Evolutionary conservation across 192 early-diverging fungal genomes (phyloP), one percentile per base, ranked within the genome.

Genomic region (Blastocladiella britannica): DNA sequence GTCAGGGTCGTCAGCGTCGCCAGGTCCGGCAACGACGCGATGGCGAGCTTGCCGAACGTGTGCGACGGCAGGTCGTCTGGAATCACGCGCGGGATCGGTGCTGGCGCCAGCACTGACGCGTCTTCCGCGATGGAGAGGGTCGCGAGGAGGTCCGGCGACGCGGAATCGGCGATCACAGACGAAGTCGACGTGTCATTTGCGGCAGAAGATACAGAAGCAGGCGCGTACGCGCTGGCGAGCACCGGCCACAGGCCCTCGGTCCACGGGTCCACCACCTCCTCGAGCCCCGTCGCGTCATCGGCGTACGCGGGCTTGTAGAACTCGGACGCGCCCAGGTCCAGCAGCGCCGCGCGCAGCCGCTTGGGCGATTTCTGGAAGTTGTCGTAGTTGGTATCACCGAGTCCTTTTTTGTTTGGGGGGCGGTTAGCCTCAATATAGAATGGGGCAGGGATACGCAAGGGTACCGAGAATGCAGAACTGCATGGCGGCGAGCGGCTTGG

Each of bases 361-460:
- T 84, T 83, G 5, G 80, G 84, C 0, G 88, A 85, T 52, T 89
- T 86, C 61, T 85, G 87, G 65, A 93, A 96, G 65, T 93, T 91
- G 53, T 78, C 75, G 66, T 93, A 96, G 64, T 96, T 93, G 20
- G 89, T 90, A 60, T 96, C 93, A 18, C 93, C 93, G 25, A 96
- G 73, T 5, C 89, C 88, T 77, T 25, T 31, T 20, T 20, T 24
- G 18, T 6, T 60, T 52, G 31, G 52, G 31, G 8, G 26, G 25
- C n/a, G 25, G 1, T 55, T 20, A 20, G n/a, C n/a, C 26, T 55
- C 51, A 25, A 20, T 30, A 2, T 22, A 55, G n/a, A 55, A 26
- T 25, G 26, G 37, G 54, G 37, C 51, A 52, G 1, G 60, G 52
- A 9, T 65, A 54, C 29, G 7, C 25, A 28, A 29, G 23, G 7